These are phyloP conservation scores for Solanum pimpinellifolium DNA, from an alignment of 257 asterid species.

Conservation along the genomic window DNA sequence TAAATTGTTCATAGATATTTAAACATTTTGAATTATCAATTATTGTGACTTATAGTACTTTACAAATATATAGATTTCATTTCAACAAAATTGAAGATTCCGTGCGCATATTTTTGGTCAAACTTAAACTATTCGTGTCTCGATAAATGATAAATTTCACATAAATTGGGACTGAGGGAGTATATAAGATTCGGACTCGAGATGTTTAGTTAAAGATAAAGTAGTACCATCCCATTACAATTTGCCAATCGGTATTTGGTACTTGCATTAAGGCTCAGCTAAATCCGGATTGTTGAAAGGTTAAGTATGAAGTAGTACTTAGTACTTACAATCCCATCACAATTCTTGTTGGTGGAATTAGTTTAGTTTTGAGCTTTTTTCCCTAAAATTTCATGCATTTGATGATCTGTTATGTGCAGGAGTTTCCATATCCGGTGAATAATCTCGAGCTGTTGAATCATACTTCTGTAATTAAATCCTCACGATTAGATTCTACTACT, in stretches of 20 bases:
- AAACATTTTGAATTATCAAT: no score
- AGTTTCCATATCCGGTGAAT: slow-evolving; percentile 25
- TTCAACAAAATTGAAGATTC: no score
- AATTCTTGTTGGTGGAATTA: background rate
- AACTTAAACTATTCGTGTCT: no score
- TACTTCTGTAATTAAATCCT: slow-evolving; percentile 5
- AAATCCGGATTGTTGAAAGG: background rate
- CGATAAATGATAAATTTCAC: no score
- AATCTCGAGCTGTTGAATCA: background rate
- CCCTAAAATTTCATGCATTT: background rate
- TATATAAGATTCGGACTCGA: background rate
- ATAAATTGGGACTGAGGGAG: no score
- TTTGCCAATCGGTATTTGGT: background rate
- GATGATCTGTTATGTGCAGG: slow-evolving; percentile 13
- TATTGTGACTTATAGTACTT: no score
- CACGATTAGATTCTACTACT: slow-evolving; percentile 15
- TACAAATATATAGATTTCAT: no score
- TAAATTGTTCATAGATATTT: no score
- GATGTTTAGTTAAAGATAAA: background rate
- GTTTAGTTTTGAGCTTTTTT: background rate
- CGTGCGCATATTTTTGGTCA: no score
- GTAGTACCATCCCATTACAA: background rate
- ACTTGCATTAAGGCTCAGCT: background rate
- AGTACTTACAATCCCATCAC: background rate
- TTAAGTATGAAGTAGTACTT: background rate